Conservation (phyloP, 2,329 filamentous ascomycete genomes). For the Zymoseptoria ardabiliae region DNA sequence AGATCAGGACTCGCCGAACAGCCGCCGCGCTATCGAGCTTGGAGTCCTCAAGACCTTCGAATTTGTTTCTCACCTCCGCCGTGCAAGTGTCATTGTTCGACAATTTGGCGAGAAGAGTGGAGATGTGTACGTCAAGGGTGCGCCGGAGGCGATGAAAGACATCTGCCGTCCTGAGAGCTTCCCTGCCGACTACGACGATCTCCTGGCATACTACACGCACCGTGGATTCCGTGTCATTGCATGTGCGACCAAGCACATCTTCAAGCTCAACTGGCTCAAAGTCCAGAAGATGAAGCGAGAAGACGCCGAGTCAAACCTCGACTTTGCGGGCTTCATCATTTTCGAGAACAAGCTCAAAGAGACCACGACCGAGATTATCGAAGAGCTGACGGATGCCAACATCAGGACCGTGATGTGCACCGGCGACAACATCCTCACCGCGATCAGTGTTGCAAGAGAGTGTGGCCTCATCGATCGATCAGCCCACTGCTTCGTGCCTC, state of each 20-base stretch:
- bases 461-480: constrained; percentile 73
- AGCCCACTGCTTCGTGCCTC: constrained; percentile 87
- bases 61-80: constrained; percentile 84
- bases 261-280: constrained; percentile 86
- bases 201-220: constrained; percentile 85
- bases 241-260: constrained; percentile 81
- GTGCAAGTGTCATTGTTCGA: constrained; percentile 86
- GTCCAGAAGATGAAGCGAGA: constrained; percentile 86
- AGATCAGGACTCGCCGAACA: constrained; percentile 34
- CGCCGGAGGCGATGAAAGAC: constrained; percentile 90
- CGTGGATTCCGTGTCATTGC: constrained; percentile 94
- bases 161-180: constrained; percentile 83
- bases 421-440: constrained; percentile 94
- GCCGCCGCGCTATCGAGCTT: constrained; percentile 62
- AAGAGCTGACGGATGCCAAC: constrained; percentile 72
- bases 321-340: constrained; percentile 93
- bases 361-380: constrained; percentile 70
- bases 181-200: constrained; percentile 80
- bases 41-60: constrained; percentile 90
- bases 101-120: constrained; percentile 79
- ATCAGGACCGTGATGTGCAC: constrained; percentile 95
- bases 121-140: constrained; percentile 90
- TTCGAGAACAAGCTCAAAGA: constrained; percentile 98
- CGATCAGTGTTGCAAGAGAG: constrained; percentile 89
- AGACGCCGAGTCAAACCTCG: constrained; percentile 74